Base-by-base conservation (phyloP, 1,139 yeast species). In the Kodamaea derodonti region DNA sequence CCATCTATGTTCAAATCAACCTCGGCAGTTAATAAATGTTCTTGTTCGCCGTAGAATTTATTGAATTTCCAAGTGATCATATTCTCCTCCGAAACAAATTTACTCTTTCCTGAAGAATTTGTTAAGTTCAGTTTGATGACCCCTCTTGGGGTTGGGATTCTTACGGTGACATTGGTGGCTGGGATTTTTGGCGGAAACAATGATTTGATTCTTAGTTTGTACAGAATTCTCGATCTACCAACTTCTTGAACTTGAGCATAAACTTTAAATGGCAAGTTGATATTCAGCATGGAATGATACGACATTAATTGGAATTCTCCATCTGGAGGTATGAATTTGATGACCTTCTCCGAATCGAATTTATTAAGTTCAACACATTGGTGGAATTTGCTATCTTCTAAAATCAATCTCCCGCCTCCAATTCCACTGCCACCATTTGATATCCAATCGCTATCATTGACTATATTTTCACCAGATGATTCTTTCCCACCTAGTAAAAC, bases 291-390 rank as follows among this genome's bases (percentile, higher is more conserved):
- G 58, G 69, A 35, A 73, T 73, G 69, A 41, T 90, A 90, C 30
- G 79, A 67, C 94, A 92, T 83, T 38, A 92, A 72, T 54, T 88
- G 95, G 56, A 87, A 87, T 37, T 80, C 83, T 0, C 97, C 97
- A 60, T 90, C 97, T 1, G 97, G 95, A 4, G 95, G 95, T 10
- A 82, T 70, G 48, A 87, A 87, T 33, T 78, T 76, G 39, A 87
- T 83, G 33, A 78, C 69, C 33, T 84, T 68, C 28, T 80, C 82
- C 6, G 72, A 55, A 46, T 84, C 88, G 54, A 84, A 85, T 50
- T 75, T 72, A 29, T 80, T 75, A 33, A 85, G 63, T 37, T 83
- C 73, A 24, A 86, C 95, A 57, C 95, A 84, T 48, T 86, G 94
- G 58, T 92, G 97, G 59, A 90, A 85, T 46, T 84, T 87, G 48